These are phyloP conservation scores for Camptophora hylomeconis DNA, from an alignment of 2,329 filamentous ascomycete genomes.

Conservation along the genomic window DNA sequence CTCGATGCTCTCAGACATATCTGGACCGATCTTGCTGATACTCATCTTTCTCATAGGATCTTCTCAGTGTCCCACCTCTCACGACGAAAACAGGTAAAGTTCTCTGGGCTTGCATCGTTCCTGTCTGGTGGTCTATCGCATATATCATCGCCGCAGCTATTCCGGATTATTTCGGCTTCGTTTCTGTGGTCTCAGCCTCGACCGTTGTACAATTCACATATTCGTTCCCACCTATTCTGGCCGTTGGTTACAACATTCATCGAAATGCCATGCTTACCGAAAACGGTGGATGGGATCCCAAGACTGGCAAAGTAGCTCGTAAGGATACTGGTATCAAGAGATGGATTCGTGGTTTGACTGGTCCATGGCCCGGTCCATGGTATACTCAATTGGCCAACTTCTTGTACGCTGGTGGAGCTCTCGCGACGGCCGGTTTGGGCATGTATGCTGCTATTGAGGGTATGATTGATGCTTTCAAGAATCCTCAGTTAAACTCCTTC, in stretches of 20 bases:
- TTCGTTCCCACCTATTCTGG: conserved; percentile 20
- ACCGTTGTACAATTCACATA: conserved; percentile 21
- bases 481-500: conserved; percentile 19
- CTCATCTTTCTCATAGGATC: conserved; percentile 20
- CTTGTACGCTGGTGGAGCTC: conserved; percentile 17
- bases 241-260: conserved; percentile 20
- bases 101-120: no score
- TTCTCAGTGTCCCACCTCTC: conserved; percentile 29
- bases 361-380: conserved; percentile 14
- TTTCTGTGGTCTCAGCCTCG: conserved; percentile 20
- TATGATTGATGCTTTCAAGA: conserved; percentile 21
- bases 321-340: conserved; percentile 8
- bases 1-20: not conserved
- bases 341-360: conserved; percentile 16
- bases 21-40: not conserved
- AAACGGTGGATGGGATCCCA: conserved; percentile 16
- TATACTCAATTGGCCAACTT: conserved; percentile 19
- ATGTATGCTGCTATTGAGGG: conserved; percentile 19
- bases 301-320: conserved; percentile 13
- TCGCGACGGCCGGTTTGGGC: conserved; percentile 18
- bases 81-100: conserved; percentile 26
- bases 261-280: conserved; percentile 15
- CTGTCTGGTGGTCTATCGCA: conserved; percentile 20
- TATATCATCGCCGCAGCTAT: conserved; percentile 20
- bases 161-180: conserved; percentile 19